These are phyloP conservation scores for Phragmites australis DNA, from an alignment of 176 grass and related monocot genomes.

Conservation along the genomic window DNA sequence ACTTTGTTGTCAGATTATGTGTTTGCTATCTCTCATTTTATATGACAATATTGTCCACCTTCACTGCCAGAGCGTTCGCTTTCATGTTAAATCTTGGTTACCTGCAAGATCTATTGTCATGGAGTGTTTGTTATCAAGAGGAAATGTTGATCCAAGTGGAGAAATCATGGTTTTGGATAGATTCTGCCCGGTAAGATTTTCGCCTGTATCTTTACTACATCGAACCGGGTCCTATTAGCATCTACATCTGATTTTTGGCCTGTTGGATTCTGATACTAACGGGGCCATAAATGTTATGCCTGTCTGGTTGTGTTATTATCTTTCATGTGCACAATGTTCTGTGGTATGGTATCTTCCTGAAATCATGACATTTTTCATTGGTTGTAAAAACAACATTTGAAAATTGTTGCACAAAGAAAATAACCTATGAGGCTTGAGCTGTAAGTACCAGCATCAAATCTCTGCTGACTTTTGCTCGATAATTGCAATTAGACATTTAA, in stretches of 20 bases:
- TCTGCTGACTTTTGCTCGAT: background rate
- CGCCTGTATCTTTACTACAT: background rate
- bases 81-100: constrained; percentile 90
- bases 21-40: background rate
- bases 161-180: constrained; percentile 93
- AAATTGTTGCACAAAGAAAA: background rate
- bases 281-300: background rate
- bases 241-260: background rate
- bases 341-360: background rate
- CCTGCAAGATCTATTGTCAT: constrained; percentile 90
- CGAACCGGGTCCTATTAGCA: background rate
- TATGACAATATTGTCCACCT: constrained; percentile 28
- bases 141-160: constrained; percentile 76
- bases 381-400: background rate
- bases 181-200: constrained; percentile 84
- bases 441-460: background rate
- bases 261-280: background rate
- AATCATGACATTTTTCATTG: background rate
- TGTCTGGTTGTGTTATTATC: background rate
- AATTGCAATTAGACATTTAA: background rate
- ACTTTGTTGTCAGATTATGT: background rate
- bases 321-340: constrained; percentile 14
- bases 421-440: background rate
- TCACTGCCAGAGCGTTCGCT: constrained; percentile 62
- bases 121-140: constrained; percentile 79